These are phyloP conservation scores for Aspergillus japonicus DNA, from an alignment of 2,329 filamentous ascomycete genomes.

Conservation along the genomic window DNA sequence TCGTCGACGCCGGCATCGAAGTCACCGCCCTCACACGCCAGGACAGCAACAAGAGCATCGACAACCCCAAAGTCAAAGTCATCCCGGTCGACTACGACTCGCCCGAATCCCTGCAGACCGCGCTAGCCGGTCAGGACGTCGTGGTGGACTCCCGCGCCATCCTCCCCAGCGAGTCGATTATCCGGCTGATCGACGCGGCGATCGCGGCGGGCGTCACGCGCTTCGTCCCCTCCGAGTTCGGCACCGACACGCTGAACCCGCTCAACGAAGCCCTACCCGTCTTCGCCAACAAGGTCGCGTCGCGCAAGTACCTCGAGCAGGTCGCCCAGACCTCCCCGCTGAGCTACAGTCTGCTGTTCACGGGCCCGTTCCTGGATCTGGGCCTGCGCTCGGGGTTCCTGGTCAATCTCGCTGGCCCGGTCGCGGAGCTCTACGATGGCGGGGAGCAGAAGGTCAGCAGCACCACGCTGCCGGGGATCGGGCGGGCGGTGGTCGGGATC, in stretches of 20 bases:
- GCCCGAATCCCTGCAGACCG: constrained; percentile 22
- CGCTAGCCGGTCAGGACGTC: constrained; percentile 30
- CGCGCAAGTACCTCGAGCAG: constrained; percentile 29
- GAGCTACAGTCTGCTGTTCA: constrained; percentile 34
- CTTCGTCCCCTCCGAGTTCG: constrained; percentile 36
- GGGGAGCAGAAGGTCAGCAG: constrained; percentile 51
- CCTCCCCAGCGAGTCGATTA: not conserved
- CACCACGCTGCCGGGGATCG: constrained; percentile 51
- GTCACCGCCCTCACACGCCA: constrained; percentile 29
- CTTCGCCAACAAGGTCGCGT: constrained; percentile 32
- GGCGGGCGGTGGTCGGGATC: constrained; percentile 50
- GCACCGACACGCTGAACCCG: constrained; percentile 30
- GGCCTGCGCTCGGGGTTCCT: constrained; percentile 42
- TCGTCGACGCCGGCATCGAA: constrained; percentile 25
- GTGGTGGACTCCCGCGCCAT: constrained; percentile 25
- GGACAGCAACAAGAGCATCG: constrained; percentile 8
- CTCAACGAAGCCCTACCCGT: constrained; percentile 28
- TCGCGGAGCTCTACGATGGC: constrained; percentile 48
- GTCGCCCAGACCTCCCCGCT: constrained; percentile 21
- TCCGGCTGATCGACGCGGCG: constrained; percentile 13
- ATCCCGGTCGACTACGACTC: constrained; percentile 31
- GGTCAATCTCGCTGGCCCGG: constrained; percentile 39
- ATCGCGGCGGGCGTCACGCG: constrained; percentile 10
- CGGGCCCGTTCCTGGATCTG: constrained; percentile 37
- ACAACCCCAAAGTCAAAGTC: constrained; percentile 12